These are phyloP conservation scores for Wickerhamiella pararugosa DNA, from an alignment of 1,139 yeast species.

Conservation along the genomic window DNA sequence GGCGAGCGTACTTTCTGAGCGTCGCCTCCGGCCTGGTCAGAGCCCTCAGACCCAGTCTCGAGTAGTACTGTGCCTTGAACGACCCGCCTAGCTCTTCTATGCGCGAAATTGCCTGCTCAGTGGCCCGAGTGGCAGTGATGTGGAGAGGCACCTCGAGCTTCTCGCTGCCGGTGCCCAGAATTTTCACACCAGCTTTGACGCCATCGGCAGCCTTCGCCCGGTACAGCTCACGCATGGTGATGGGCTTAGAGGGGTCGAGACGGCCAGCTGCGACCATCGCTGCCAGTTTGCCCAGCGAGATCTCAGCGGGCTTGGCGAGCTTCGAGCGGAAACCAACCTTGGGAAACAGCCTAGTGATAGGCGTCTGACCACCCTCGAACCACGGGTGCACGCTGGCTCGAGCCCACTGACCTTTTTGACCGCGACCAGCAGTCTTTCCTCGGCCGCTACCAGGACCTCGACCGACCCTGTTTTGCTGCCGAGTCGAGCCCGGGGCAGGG, in stretches of 20 bases:
- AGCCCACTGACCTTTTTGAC: constrained; percentile 98
- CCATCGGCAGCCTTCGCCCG: constrained; percentile 63
- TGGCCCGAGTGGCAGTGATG: constrained; percentile 73
- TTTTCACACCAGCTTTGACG: constrained; percentile 65
- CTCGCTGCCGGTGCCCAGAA: constrained; percentile 54
- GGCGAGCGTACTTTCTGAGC: constrained; percentile 51
- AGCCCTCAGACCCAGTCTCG: constrained; percentile 49
- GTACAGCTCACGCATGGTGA: constrained; percentile 58
- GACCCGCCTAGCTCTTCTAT: constrained; percentile 62
- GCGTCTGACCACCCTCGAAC: constrained; percentile 99
- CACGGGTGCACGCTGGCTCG: constrained; percentile 79
- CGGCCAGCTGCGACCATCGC: constrained; percentile 26
- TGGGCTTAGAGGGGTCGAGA: constrained; percentile 40
- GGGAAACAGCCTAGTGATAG: constrained; percentile 76
- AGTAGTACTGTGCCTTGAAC: constrained; percentile 60
- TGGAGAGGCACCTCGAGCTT: constrained; percentile 38
- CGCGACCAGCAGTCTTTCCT: constrained; percentile 90
- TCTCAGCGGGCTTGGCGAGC: constrained; percentile 21
- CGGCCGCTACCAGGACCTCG: constrained; percentile 90
- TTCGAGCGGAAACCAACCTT: constrained; percentile 62
- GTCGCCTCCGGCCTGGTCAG: constrained; percentile 65
- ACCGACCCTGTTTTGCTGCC: constrained; percentile 57
- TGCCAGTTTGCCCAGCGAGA: constrained; percentile 50
- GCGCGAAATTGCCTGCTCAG: constrained; percentile 52
- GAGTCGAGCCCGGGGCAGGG: constrained; percentile 23